Base-by-base conservation (phyloP, 2,329 filamentous ascomycete genomes). In the Claviceps purpurea region DNA sequence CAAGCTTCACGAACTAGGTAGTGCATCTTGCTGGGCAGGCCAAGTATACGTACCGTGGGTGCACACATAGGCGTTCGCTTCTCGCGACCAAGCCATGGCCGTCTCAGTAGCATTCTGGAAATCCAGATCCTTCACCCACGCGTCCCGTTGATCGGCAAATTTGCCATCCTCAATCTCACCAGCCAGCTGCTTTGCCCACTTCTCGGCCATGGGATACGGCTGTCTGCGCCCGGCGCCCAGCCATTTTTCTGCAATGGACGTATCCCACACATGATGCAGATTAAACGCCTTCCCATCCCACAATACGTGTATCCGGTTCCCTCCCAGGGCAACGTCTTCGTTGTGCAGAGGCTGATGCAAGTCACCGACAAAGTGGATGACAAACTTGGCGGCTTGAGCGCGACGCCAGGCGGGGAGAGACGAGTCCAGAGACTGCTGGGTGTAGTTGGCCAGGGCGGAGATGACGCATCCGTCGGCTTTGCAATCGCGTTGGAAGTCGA, bases 241-340 rank as follows among this genome's bases (percentile, higher is more conserved):
- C 60, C 78, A 67, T 61, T 82, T 78, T 67, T 85, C 82, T 0
- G 79, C 75, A 56, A 88, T 87, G 57, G 76, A 78, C 50, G 76
- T 79, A 62, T 89, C 85, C 85, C 85, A 89, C 16, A 87, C 78
- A 53, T 83, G 75, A 61, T 89, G 85, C 43, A 89, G 72, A 61
- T 89, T 89, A 52, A 77, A 73, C 30, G 70, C 65, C 34, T 66
- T 64, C 3, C 73, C 74, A 26, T 80, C 71, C 67, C 82, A 89
- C 16, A 68, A 70, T 1, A 89, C 84, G 14, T 72, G 64, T 58
- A 89, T 84, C 11, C 76, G 75, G 58, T 89, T 89, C 0, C 85
- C 85, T 51, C 85, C 85, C 22, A 74, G 68, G 2, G 74, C 72
- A 6, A 83, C 75, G 52, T 82, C 73, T 65, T 85, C 82, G 51